These are phyloP conservation scores for Quercus aquifolioides DNA, from an alignment of 306 rosid genomes.

Conservation along the genomic window DNA sequence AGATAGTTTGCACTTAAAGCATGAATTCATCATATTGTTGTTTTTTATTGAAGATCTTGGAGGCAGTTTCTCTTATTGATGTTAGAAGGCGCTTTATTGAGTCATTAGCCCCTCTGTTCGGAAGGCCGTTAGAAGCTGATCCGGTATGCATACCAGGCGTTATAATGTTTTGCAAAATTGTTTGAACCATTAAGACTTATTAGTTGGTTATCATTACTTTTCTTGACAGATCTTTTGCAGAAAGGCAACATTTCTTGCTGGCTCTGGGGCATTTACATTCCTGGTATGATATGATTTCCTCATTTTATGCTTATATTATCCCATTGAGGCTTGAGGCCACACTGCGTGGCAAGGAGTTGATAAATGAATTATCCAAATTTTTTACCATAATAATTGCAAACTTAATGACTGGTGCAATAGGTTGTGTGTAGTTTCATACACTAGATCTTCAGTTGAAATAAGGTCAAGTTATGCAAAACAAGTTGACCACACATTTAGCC, in stretches of 20 bases:
- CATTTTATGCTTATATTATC: neutral
- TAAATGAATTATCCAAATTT: slow-evolving; percentile 4
- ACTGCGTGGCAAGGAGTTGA: slow-evolving; percentile 14
- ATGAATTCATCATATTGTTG: neutral
- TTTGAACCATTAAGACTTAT: slow-evolving; percentile 16
- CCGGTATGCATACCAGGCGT: slow-evolving; percentile 45
- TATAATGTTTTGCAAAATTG: neutral
- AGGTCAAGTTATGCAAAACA: neutral
- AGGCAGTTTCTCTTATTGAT: slow-evolving; percentile 79
- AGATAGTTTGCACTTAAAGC: neutral
- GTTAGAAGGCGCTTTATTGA: slow-evolving; percentile 78
- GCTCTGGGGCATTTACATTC: slow-evolving; percentile 72
- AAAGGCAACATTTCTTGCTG: slow-evolving; percentile 68
- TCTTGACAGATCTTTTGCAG: slow-evolving; percentile 78
- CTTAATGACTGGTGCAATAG: neutral
- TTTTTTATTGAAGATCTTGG: slow-evolving; percentile 52
- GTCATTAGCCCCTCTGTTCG: slow-evolving; percentile 62
- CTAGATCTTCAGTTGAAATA: neutral
- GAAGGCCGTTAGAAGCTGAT: slow-evolving; percentile 96
- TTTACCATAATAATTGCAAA: neutral
- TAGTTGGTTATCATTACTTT: slow-evolving; percentile 20
- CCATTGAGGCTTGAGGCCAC: neutral
- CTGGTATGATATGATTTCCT: slow-evolving; percentile 49
- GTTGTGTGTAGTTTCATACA: neutral
- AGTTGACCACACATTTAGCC: neutral